Conservation (phyloP, 345 rosid genomes). For the Brassica cretica region DNA sequence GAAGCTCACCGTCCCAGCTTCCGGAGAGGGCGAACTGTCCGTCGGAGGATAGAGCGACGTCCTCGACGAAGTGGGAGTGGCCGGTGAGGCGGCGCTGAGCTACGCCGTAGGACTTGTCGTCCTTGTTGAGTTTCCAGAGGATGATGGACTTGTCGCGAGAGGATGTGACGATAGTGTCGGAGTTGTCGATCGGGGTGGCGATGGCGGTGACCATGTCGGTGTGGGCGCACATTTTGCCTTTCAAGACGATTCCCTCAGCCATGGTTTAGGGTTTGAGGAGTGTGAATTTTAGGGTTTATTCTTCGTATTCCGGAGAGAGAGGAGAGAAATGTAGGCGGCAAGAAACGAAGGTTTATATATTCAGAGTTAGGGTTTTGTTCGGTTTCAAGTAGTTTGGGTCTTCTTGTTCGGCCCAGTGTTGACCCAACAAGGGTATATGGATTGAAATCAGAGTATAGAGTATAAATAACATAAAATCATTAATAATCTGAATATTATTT, state of each 20-base stretch:
- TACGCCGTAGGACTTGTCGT: background rate
- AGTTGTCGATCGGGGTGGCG: slow-evolving; percentile 70
- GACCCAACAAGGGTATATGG: background rate
- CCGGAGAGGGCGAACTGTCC: background rate
- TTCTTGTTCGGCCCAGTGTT: background rate
- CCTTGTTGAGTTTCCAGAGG: background rate
- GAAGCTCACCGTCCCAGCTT: background rate
- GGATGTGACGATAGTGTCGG: slow-evolving; percentile 36
- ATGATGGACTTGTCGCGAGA: slow-evolving; percentile 72
- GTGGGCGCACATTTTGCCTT: slow-evolving; percentile 83
- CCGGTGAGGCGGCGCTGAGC: background rate
- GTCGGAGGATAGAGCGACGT: background rate
- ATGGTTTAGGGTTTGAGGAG: slow-evolving; percentile 31
- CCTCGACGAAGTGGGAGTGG: background rate
- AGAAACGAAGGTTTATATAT: background rate
- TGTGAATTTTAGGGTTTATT: background rate
- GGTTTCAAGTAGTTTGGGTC: background rate
- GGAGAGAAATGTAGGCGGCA: background rate
- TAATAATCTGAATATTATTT: too few relatives aligned
- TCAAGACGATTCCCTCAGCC: slow-evolving; percentile 66
- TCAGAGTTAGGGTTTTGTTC: slow-evolving; percentile 14
- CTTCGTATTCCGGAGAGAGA: slow-evolving; percentile 7
- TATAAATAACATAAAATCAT: background rate
- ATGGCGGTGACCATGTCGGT: slow-evolving; percentile 92
- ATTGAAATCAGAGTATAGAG: background rate